Conservation (phyloP, 2,329 filamentous ascomycete genomes). For the Fusarium begoniae region DNA sequence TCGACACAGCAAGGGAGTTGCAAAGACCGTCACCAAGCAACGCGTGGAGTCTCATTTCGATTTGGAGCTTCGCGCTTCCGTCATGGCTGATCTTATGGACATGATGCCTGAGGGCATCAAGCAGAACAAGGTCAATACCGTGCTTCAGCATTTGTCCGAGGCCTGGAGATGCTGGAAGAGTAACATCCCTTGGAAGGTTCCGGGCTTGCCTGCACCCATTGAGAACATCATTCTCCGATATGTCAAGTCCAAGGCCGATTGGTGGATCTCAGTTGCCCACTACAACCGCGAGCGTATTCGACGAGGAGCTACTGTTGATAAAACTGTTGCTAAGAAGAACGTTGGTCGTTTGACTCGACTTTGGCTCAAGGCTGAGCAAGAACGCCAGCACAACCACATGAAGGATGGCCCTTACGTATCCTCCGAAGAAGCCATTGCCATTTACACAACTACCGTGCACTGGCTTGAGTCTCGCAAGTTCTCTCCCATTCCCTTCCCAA, state of each 20-base stretch:
- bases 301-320: conserved; percentile 95
- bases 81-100: conserved; percentile 99
- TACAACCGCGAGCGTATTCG: conserved; percentile 98
- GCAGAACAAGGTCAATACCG: conserved; percentile 98
- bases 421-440: conserved; percentile 97
- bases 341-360: conserved; percentile 91
- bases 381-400: conserved; percentile 98
- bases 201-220: conserved; percentile 93
- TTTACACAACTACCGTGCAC: conserved; percentile 98
- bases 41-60: conserved; percentile 99
- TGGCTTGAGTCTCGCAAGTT: conserved; percentile 99
- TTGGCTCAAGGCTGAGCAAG: conserved; percentile 98
- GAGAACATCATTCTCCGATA: conserved; percentile 99
- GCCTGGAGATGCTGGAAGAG: conserved; percentile 99
- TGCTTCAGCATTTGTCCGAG: conserved; percentile 95
- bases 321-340: conserved; percentile 99
- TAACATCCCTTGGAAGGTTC: conserved; percentile 99
- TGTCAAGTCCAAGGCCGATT: conserved; percentile 98
- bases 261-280: conserved; percentile 99
- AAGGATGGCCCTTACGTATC: conserved; percentile 99
- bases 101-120: conserved; percentile 99
- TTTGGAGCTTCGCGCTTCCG: conserved; percentile 93
- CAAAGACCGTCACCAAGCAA: conserved; percentile 99
- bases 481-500: conserved; percentile 97
- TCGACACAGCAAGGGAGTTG: conserved; percentile 97